Conservation (phyloP, 2,329 filamentous ascomycete species). For the Cytospora mali region DNA sequence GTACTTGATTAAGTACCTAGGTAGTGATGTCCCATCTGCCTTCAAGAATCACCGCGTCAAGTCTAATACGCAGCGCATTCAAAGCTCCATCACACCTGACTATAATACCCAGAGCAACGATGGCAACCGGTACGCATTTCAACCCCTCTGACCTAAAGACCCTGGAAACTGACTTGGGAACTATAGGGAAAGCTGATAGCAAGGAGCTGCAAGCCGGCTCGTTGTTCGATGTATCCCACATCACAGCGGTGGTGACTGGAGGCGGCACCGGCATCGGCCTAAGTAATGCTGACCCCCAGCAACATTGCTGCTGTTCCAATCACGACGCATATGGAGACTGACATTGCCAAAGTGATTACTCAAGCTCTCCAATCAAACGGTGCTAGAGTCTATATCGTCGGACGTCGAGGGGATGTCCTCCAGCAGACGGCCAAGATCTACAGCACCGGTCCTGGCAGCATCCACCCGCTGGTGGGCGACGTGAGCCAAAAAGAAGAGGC, state of each 20-base stretch:
- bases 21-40: conserved; percentile 8
- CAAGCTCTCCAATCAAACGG: conserved; percentile 24
- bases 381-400: conserved; percentile 23
- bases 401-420: conserved; percentile 17
- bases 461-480: conserved; percentile 12
- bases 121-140: conserved; percentile 5
- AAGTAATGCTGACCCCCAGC: conserved; percentile 1
- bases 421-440: conserved; percentile 15
- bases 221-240: conserved; percentile 24
- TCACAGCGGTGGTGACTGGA: conserved; percentile 24
- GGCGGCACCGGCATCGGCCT: conserved; percentile 23
- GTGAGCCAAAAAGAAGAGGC: conserved; percentile 48
- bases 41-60: neutral
- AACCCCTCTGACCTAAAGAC: neutral
- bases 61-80: conserved; percentile 8
- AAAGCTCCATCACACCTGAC: neutral
- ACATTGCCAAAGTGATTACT: conserved; percentile 15
- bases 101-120: conserved; percentile 12
- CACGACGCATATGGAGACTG: neutral
- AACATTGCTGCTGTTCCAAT: neutral
- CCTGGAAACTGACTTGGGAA: neutral
- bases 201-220: conserved; percentile 19
- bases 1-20: too few species aligned
- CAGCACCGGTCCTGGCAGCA: conserved; percentile 15
- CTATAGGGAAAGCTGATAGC: conserved; percentile 16